These are phyloP conservation scores for Hanseniaspora meyeri DNA, from an alignment of 805 yeast species.

Conservation along the genomic window DNA sequence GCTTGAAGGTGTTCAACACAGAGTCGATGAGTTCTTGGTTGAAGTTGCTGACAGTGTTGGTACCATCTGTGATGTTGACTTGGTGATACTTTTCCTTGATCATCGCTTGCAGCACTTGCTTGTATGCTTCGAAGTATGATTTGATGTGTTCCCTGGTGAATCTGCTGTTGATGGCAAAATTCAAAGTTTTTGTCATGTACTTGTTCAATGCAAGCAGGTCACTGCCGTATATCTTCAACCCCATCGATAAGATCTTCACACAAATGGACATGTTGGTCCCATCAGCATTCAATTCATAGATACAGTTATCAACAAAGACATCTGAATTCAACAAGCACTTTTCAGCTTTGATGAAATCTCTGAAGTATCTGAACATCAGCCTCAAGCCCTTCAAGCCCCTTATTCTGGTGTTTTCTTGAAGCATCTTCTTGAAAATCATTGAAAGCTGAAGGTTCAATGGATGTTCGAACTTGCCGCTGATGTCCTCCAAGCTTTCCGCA, in stretches of 20 bases:
- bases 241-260: constrained; percentile 3
- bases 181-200: background rate
- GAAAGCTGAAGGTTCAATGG: constrained; percentile 2
- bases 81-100: background rate
- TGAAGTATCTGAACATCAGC: constrained; percentile 3
- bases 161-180: background rate
- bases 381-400: constrained; percentile 8
- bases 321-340: constrained; percentile 2
- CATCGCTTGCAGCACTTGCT: background rate
- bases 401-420: constrained; percentile 8
- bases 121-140: constrained; percentile 5
- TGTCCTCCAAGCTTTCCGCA: background rate
- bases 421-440: constrained; percentile 10
- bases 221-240: constrained; percentile 5
- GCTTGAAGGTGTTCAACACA: background rate
- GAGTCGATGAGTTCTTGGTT: background rate
- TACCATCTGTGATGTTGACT: background rate
- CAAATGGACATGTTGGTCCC: constrained; percentile 6
- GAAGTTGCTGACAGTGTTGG: background rate
- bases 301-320: constrained; percentile 6
- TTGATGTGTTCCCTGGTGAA: constrained; percentile 9
- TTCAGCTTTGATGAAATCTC: constrained; percentile 8
- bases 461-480: background rate
- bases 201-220: background rate
- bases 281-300: constrained; percentile 5